These are phyloP conservation scores for Ophiobolus disseminans DNA, from an alignment of 2,329 filamentous ascomycete species.

Conservation along the genomic window DNA sequence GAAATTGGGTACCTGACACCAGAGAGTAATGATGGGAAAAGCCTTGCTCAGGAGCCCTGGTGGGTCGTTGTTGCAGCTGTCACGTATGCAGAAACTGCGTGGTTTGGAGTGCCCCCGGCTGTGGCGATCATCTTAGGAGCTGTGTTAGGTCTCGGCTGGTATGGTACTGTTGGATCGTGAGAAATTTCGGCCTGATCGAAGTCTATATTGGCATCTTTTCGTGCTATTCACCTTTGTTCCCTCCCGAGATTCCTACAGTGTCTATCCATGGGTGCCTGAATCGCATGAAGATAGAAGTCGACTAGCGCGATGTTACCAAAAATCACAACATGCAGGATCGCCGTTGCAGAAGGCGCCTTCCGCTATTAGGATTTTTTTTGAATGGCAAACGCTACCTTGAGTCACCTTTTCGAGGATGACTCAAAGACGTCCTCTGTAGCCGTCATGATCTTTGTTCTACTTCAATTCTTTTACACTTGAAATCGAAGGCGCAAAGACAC, in stretches of 20 bases:
- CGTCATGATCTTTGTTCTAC: no score
- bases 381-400: no score
- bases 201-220: background rate
- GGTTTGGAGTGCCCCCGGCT: constrained; percentile 51
- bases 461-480: background rate
- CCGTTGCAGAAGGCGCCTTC: no score
- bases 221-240: no score
- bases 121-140: constrained; percentile 51
- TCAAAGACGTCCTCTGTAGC: no score
- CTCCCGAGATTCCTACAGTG: no score
- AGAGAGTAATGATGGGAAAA: constrained; percentile 43
- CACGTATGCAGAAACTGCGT: constrained; percentile 50
- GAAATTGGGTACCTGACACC: constrained; percentile 53
- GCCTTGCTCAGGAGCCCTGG: constrained; percentile 51
- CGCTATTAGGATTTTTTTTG: no score
- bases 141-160: constrained; percentile 50
- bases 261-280: no score
- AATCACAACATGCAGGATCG: no score
- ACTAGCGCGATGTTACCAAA: no score
- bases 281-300: no score
- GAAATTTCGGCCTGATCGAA: background rate
- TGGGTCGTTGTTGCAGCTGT: constrained; percentile 55
- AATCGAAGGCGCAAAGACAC: background rate
- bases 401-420: no score
- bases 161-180: constrained; percentile 43